Evolutionary conservation across 192 early-diverging fungal genomes (phyloP).

Genomic region (Backusella luteola): DNA sequence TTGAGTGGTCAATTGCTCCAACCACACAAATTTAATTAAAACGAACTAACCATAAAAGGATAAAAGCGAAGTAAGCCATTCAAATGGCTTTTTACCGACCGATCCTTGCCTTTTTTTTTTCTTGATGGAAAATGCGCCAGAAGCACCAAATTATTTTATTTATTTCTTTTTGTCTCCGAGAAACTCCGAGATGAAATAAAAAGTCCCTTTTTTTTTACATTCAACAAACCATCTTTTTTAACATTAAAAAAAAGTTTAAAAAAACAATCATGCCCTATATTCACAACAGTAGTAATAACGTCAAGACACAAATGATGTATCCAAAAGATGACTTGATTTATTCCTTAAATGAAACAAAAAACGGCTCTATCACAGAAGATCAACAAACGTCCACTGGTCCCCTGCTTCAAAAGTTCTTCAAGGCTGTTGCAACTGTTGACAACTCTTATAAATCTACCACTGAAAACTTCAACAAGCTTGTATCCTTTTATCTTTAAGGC

Average conservation of each 20-base stretch:
- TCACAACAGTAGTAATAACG: background rate
- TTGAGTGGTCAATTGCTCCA: background rate
- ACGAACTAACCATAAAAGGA: background rate
- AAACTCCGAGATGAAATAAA: background rate
- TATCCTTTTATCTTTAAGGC: slow-evolving; percentile 17
- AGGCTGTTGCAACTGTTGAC: background rate
- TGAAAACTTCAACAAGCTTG: slow-evolving; percentile 16
- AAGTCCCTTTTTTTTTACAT: background rate
- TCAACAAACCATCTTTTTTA: background rate
- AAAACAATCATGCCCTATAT: background rate
- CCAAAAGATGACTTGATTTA: background rate
- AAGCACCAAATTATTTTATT: background rate
- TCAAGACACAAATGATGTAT: background rate
- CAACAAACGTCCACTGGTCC: background rate
- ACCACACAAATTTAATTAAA: background rate
- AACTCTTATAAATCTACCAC: slow-evolving; percentile 10
- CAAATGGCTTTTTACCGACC: background rate
- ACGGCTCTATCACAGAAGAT: background rate
- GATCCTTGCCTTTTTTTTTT: background rate
- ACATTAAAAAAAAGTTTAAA: too few relatives aligned
- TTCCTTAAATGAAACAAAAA: background rate
- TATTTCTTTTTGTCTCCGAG: background rate
- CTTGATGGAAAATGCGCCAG: background rate
- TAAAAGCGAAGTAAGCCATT: background rate
- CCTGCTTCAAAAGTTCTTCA: slow-evolving; percentile 1